A percentile compares a stretch with the other conserved stretches of the same genome.
These are phyloP conservation scores for Trichoderma gracile DNA, from an alignment of 2,329 filamentous ascomycete genomes.

Conservation along the genomic window DNA sequence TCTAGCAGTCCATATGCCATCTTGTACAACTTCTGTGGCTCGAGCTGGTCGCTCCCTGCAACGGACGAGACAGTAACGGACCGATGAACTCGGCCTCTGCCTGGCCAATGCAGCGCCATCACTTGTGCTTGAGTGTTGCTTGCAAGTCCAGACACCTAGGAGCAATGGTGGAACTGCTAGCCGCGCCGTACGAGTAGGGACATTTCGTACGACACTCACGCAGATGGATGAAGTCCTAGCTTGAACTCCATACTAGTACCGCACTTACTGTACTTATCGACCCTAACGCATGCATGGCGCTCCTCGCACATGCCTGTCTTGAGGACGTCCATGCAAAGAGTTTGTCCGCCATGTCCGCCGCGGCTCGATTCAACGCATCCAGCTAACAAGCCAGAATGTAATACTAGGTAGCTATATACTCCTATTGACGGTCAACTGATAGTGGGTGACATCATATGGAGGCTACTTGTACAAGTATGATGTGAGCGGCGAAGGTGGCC, in stretches of 20 bases:
- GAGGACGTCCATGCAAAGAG: slow-evolving; percentile 13
- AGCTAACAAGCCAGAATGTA: background rate
- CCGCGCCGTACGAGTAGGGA: background rate
- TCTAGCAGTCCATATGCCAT: slow-evolving; percentile 1
- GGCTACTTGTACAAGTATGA: too few species aligned
- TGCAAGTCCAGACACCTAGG: background rate
- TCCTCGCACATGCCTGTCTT: background rate
- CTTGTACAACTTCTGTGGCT: slow-evolving; percentile 5
- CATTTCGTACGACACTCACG: background rate
- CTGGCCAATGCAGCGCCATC: background rate
- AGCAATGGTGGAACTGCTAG: slow-evolving; percentile 2
- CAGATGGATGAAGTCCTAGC: slow-evolving; percentile 3
- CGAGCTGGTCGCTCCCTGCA: slow-evolving; percentile 1
- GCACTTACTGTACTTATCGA: slow-evolving; percentile 8
- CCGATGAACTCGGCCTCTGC: background rate
- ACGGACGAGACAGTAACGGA: slow-evolving; percentile 4
- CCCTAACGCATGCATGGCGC: slow-evolving; percentile 19
- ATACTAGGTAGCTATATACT: too few species aligned
- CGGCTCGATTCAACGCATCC: slow-evolving; percentile 11
- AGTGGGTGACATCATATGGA: slow-evolving; percentile 19
- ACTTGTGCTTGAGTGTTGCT: background rate
- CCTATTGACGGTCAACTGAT: background rate
- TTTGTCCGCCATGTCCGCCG: slow-evolving; percentile 11
- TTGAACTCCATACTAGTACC: slow-evolving; percentile 13
- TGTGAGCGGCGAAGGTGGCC: background rate